phyloP scores from a whole-genome alignment of 768 basidiomycete species.

The Tylopilus sp. region DNA sequence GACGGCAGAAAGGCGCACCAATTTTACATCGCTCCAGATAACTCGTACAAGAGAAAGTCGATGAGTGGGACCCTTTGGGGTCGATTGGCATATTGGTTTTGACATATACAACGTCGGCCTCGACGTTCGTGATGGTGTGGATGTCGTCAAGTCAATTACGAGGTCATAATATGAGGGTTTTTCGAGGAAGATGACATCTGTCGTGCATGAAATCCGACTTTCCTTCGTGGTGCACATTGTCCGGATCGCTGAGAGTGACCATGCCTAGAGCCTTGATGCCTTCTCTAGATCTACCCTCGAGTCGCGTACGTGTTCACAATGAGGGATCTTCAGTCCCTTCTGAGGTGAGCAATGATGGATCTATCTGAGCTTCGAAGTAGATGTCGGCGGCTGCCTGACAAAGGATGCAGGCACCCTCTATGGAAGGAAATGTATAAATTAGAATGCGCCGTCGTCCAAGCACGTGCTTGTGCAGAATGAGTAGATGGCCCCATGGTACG shows the following conservation, averaged over 20 bases:
- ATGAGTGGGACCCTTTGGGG: constrained; percentile 43
- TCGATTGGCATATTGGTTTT: constrained; percentile 42
- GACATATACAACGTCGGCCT: constrained; percentile 67
- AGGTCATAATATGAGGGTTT: constrained; percentile 78
- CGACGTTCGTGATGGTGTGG: constrained; percentile 58
- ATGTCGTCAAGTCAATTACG: constrained; percentile 73
- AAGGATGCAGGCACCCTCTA: constrained; percentile 74
- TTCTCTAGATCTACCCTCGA: constrained; percentile 42
- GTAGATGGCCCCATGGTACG: no score
- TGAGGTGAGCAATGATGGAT: no score
- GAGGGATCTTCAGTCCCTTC: constrained; percentile 23
- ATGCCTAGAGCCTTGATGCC: no score
- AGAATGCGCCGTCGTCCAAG: constrained; percentile 72
- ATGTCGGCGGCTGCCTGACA: constrained; percentile 61
- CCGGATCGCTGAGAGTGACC: no score
- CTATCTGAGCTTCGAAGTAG: constrained; percentile 48
- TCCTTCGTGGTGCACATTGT: no score
- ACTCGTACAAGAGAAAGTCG: constrained; percentile 64
- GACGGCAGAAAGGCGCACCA: constrained; percentile 45
- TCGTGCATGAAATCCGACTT: constrained; percentile 72
- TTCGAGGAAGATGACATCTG: no score
- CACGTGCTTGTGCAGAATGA: constrained; percentile 79
- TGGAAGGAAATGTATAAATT: constrained; percentile 75
- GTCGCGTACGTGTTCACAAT: constrained; percentile 30
- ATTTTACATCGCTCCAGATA: constrained; percentile 79